Evolutionary conservation across 2,329 filamentous ascomycete genomes (phyloP).

Genomic region (Rhynchosporium graminicola): DNA sequence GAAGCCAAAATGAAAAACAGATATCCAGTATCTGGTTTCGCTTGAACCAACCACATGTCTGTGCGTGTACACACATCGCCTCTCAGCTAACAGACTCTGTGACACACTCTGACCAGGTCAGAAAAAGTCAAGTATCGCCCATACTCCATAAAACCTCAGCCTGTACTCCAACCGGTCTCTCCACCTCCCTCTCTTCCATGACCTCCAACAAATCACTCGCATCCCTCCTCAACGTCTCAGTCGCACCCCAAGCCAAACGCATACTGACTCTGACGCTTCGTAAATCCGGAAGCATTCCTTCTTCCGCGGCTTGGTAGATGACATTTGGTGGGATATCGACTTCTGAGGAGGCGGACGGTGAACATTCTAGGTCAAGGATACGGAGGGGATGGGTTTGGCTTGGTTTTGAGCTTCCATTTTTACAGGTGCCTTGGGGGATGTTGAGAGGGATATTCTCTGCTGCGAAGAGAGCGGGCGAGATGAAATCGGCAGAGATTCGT

Average conservation of each 20-base stretch:
- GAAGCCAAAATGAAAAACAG: too few species aligned
- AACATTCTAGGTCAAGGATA: slow-evolving; percentile 41
- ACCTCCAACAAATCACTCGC: slow-evolving; percentile 35
- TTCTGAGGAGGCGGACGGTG: slow-evolving; percentile 33
- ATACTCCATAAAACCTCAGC: slow-evolving; percentile 32
- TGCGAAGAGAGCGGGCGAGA: slow-evolving; percentile 35
- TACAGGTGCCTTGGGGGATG: too few species aligned
- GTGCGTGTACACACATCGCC: too few species aligned
- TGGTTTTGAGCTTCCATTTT: too few species aligned
- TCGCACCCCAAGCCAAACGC: slow-evolving; percentile 39
- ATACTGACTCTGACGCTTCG: slow-evolving; percentile 39
- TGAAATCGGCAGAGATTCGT: slow-evolving; percentile 40
- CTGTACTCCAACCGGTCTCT: slow-evolving; percentile 33
- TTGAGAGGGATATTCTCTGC: slow-evolving; percentile 15
- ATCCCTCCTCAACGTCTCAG: slow-evolving; percentile 29
- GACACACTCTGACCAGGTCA: too few species aligned
- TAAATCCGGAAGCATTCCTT: slow-evolving; percentile 33
- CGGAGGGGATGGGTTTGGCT: slow-evolving; percentile 31
- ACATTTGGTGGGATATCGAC: slow-evolving; percentile 30
- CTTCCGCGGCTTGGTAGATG: slow-evolving; percentile 38
- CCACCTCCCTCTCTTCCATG: slow-evolving; percentile 36
- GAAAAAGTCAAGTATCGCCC: slow-evolving; percentile 13
- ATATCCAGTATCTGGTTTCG: too few species aligned
- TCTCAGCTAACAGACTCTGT: too few species aligned
- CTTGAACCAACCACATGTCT: too few species aligned